Base-by-base conservation (phyloP, 1,284 basidiomycete species). In the Sporisorium exsertum region DNA sequence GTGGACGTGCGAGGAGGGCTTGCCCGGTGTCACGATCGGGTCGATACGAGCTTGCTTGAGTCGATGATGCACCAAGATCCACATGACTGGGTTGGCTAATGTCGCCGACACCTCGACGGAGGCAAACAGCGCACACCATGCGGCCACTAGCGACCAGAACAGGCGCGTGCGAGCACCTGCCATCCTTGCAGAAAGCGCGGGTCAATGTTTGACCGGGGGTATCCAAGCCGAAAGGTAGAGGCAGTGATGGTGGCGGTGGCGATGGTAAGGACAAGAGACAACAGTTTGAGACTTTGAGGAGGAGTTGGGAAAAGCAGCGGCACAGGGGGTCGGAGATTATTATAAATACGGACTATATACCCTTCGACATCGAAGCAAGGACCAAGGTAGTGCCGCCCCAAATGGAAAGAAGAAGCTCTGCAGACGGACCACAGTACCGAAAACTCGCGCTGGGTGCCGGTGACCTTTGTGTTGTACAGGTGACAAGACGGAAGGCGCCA, bases 11-110 rank as follows among this genome's bases (percentile, higher is more conserved):
- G 87, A 82, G 2, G 87, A 87, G 5, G 81, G 78, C 13, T 68
- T 60, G 22, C 86, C 87, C 4, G 88, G 87, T 18, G 80, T 84
- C 43, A 88, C 84, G 66, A 89, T 87, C 24, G 88, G 87, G 66
- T 89, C 88, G 35, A 87, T 78, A 42, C 88, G 87, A 58, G 88
- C 87, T 15, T 84, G 68, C 26, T 80, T 79, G 52, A 87, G 63
- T 0, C 80, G 66, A 9, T 81, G 64, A 13, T 79, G 78, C 22
- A 24, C 46, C 18, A 79, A 40, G 32, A 79, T 78, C 67, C 68
- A 80, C 62, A 76, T 68, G 65, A 65, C 59, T 32, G 71, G 71
- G 15, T 73, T 43, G 8, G 46, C 45, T 3, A 47, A 5, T 1
- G 71, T 64, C 4, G 71, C 71, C 9, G 22, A 35, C 1, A 59